These are phyloP conservation scores for Didymella arachidicola DNA, from an alignment of 2,329 filamentous ascomycete species.

Conservation along the genomic window DNA sequence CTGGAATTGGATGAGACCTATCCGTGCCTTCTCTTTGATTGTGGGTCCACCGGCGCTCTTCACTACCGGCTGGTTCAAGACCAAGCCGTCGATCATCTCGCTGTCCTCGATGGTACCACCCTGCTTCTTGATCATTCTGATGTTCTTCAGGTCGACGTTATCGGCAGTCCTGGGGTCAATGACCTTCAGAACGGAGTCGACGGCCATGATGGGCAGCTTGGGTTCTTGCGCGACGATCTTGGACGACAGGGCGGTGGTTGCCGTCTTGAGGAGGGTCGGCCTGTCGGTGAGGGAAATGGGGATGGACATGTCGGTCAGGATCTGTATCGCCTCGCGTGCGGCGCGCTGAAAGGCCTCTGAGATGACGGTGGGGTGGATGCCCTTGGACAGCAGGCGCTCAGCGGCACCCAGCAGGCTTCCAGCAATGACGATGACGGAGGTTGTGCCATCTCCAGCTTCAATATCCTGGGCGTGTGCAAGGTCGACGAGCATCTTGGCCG, in stretches of 20 bases:
- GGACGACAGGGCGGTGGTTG: slow-evolving; percentile 94
- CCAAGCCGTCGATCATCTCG: slow-evolving; percentile 93
- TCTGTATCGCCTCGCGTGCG: slow-evolving; percentile 83
- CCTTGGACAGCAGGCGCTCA: slow-evolving; percentile 86
- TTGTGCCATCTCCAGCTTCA: slow-evolving; percentile 97
- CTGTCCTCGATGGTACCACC: slow-evolving; percentile 98
- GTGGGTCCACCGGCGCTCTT: slow-evolving; percentile 92
- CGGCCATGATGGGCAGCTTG: slow-evolving; percentile 96
- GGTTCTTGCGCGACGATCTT: slow-evolving; percentile 99
- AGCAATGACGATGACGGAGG: slow-evolving; percentile 96
- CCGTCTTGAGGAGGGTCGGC: slow-evolving; percentile 89
- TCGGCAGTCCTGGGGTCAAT: slow-evolving; percentile 96
- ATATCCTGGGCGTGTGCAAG: slow-evolving; percentile 97
- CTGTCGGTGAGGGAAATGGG: slow-evolving; percentile 90
- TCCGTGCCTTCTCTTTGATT: slow-evolving; percentile 96
- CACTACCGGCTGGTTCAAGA: slow-evolving; percentile 89
- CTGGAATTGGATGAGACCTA: slow-evolving; percentile 98
- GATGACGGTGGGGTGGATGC: slow-evolving; percentile 96
- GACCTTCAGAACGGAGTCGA: slow-evolving; percentile 93
- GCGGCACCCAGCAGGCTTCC: slow-evolving; percentile 93
- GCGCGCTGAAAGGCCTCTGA: slow-evolving; percentile 97
- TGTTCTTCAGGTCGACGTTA: slow-evolving; percentile 96
- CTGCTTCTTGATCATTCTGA: slow-evolving; percentile 95
- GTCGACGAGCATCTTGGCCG: slow-evolving; percentile 98
- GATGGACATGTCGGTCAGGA: slow-evolving; percentile 94